Evolutionary conservation across 2,329 filamentous ascomycete species (phyloP), one percentile per base, ranked within the genome.

Genomic region (Neonectria ditissima): DNA sequence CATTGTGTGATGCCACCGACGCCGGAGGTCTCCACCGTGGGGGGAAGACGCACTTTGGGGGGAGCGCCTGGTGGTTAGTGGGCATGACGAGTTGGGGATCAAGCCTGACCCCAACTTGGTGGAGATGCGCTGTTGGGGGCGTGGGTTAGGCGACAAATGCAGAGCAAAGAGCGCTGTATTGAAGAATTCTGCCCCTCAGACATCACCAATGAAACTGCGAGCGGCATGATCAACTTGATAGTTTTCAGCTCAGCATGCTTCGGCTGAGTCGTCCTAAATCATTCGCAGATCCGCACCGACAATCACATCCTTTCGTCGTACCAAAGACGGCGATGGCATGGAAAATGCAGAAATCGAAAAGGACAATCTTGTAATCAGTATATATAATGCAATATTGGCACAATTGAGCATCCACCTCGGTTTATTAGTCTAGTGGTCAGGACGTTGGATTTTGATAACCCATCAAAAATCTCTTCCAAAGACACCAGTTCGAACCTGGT

Each of bases 11-110:
- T 32, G 45, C 30, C 41, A 54, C 60, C 60, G 60, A 58, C 30
- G 60, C 60, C 60, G 54, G 60, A 59, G 39, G 48, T 50, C 43
- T 43, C 60, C 60, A 58, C 60, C 54, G 55, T 48, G 55, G 43
- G 55, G 43, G 14, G 18, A 18, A 32, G 26, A 50, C 34, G 13
- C 13, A 37, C 14, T 37, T 50, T 50, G 47, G 47, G 47, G 47
- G 47, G 47, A 45, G 7, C 22, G 8, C n/a, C 16, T 20, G 22
- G 13, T 18, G 37, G 2, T 39, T 39, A 39, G 37, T 41, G 37
- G 37, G 14, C 14, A 37, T 37, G 34, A 5, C 11, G 32, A 41
- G 2, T 41, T 41, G 37, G 37, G 18, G 16, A 41, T 41, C n/a
- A 8, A 41, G 37, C n/a, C 18, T 41, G 37, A 41, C 37, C 37